Conservation (phyloP, 2,329 filamentous ascomycete genomes). For the Fusarium sp. region DNA sequence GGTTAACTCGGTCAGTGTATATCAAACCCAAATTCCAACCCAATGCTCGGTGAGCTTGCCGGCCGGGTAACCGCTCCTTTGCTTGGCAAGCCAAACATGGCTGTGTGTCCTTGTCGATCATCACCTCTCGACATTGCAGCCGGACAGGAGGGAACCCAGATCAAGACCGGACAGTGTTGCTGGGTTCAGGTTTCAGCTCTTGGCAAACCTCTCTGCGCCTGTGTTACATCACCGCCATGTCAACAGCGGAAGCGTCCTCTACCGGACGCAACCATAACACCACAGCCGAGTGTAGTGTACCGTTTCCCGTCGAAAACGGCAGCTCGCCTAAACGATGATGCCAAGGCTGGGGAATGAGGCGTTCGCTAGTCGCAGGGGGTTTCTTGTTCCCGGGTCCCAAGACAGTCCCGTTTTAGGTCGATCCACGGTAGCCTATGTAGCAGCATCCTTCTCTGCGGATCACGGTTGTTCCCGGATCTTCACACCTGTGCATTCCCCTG, state of each 20-base stretch:
- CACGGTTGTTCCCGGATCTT: constrained; percentile 3
- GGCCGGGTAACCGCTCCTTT: background rate
- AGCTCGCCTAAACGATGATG: background rate
- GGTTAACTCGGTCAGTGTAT: background rate
- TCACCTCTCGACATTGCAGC: background rate
- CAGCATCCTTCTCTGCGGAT: background rate
- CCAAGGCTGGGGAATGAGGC: constrained; percentile 15
- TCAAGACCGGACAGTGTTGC: background rate
- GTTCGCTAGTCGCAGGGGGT: background rate
- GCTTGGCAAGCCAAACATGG: background rate
- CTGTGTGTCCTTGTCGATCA: background rate
- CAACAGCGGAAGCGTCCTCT: background rate
- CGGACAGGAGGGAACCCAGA: background rate
- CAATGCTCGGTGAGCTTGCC: background rate
- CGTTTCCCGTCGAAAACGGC: constrained; percentile 18
- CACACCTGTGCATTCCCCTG: background rate
- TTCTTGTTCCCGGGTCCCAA: background rate
- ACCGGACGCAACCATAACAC: constrained; percentile 12
- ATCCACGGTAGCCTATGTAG: background rate
- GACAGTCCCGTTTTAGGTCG: constrained; percentile 6
- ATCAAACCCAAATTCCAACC: background rate
- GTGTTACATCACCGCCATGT: background rate
- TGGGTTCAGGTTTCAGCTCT: background rate
- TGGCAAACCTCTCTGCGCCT: background rate
- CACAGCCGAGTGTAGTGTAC: constrained; percentile 13